A percentile compares a stretch with the other conserved stretches of the same genome.
These are phyloP conservation scores for Fusarium mangiferae DNA, from an alignment of 2,329 filamentous ascomycete species.

Conservation along the genomic window DNA sequence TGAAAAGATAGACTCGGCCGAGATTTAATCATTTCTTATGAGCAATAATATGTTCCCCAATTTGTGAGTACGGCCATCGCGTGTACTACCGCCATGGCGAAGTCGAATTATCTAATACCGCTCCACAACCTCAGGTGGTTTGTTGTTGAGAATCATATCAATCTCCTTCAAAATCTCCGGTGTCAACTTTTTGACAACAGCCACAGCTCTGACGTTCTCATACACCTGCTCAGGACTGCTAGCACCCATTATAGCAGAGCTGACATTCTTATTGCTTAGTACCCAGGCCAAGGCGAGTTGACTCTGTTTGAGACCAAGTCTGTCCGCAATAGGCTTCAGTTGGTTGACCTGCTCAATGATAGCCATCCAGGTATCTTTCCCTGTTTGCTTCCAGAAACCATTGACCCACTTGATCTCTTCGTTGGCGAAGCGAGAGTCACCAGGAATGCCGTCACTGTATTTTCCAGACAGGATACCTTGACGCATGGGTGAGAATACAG, in stretches of 20 bases:
- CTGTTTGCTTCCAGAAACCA: slow-evolving; percentile 62
- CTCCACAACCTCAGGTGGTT: slow-evolving; percentile 57
- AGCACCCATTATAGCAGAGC: slow-evolving; percentile 70
- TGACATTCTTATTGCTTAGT: slow-evolving; percentile 69
- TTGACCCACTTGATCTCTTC: slow-evolving; percentile 66
- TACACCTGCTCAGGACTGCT: slow-evolving; percentile 68
- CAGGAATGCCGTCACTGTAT: slow-evolving; percentile 71
- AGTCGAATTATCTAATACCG: slow-evolving; percentile 28
- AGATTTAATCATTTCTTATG: background rate
- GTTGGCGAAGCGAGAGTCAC: slow-evolving; percentile 67
- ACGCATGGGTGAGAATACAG: slow-evolving; percentile 69
- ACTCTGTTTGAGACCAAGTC: slow-evolving; percentile 67
- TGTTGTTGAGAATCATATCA: slow-evolving; percentile 68
- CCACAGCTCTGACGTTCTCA: slow-evolving; percentile 67
- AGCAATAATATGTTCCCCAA: background rate
- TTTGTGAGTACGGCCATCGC: background rate
- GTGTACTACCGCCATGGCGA: background rate
- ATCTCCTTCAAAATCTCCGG: slow-evolving; percentile 69
- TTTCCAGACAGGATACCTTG: slow-evolving; percentile 72
- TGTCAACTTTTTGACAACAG: slow-evolving; percentile 65
- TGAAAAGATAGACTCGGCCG: background rate
- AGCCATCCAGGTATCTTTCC: slow-evolving; percentile 63
- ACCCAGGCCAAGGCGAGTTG: slow-evolving; percentile 71
- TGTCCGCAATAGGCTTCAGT: slow-evolving; percentile 71
- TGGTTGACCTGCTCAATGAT: slow-evolving; percentile 69